Percentiles rank a stretch among this genome's conserved stretches.
phyloP scores from a whole-genome alignment of 2,329 filamentous ascomycete species.

The Ceratocystis destructans region DNA sequence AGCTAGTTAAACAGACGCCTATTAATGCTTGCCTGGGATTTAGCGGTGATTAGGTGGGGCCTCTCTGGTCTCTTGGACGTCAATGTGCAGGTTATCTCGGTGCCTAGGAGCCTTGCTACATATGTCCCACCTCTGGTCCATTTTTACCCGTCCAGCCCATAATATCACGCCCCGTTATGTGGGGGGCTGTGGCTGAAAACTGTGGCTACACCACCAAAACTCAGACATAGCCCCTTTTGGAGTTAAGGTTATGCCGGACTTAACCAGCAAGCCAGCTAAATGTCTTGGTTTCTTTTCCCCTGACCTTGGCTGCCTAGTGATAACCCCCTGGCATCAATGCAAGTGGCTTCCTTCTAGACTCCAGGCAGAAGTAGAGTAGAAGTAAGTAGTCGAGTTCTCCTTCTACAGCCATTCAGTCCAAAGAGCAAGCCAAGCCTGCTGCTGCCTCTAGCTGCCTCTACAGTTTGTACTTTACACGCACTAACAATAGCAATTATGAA shows the following conservation, averaged over 20 bases:
- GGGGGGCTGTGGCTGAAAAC: not conserved
- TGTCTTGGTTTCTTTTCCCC: not conserved
- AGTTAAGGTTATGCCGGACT: not conserved
- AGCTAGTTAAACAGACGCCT: slow-evolving; percentile 3
- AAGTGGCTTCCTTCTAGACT: not conserved
- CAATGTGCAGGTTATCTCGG: slow-evolving; percentile 5
- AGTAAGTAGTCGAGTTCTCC: not conserved
- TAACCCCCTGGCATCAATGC: not conserved
- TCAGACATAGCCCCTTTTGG: too few relatives aligned
- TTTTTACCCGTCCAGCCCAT: not conserved
- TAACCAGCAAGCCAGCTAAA: not conserved
- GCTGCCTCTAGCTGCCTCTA: too few relatives aligned
- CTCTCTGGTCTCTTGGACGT: not conserved
- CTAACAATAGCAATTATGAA: too few relatives aligned
- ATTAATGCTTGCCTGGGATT: not conserved
- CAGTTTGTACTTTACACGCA: too few relatives aligned
- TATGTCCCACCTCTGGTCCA: not conserved
- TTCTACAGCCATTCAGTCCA: not conserved
- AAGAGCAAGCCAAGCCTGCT: not conserved
- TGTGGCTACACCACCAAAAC: not conserved
- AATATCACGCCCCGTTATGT: not conserved
- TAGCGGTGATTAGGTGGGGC: not conserved
- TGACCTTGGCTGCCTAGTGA: not conserved
- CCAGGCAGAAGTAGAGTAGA: not conserved
- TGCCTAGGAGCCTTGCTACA: not conserved